Conservation (phyloP, 352 stramenopile genomes). For the Blastocystis sp. region DNA sequence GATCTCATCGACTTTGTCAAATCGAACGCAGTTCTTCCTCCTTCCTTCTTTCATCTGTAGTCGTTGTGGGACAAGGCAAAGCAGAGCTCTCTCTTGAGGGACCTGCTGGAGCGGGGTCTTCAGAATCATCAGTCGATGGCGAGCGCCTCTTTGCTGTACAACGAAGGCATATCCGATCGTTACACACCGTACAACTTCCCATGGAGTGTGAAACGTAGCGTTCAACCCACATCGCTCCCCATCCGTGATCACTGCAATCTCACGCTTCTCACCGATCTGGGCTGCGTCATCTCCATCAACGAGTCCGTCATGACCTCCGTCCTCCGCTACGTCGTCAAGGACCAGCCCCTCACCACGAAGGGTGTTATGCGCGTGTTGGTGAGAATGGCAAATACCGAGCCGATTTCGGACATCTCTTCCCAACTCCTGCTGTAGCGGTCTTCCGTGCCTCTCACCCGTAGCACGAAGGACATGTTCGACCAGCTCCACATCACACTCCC, state of each 20-base stretch:
- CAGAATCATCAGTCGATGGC: not conserved
- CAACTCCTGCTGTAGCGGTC: conserved; percentile 1
- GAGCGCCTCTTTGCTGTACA: not conserved
- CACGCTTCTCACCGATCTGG: not conserved
- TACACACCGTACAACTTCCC: too few species aligned
- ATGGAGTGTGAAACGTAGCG: too few species aligned
- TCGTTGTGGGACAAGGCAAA: not conserved
- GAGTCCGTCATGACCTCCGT: not conserved
- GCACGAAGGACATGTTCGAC: not conserved
- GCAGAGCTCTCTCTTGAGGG: not conserved
- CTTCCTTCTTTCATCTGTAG: not conserved
- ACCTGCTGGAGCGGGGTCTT: not conserved
- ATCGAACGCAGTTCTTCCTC: not conserved
- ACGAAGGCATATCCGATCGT: too few species aligned
- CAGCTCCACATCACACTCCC: not conserved
- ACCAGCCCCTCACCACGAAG: not conserved
- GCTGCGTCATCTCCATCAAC: not conserved
- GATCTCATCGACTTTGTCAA: not conserved
- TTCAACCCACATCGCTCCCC: too few species aligned
- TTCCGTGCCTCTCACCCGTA: not conserved
- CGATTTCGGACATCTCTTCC: not conserved
- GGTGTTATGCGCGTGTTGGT: not conserved
- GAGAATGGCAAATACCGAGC: conserved; percentile 22
- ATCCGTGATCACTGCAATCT: not conserved
- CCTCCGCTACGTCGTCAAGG: not conserved